Conservation (phyloP, 805 yeast species). For the Candida verbasci region DNA sequence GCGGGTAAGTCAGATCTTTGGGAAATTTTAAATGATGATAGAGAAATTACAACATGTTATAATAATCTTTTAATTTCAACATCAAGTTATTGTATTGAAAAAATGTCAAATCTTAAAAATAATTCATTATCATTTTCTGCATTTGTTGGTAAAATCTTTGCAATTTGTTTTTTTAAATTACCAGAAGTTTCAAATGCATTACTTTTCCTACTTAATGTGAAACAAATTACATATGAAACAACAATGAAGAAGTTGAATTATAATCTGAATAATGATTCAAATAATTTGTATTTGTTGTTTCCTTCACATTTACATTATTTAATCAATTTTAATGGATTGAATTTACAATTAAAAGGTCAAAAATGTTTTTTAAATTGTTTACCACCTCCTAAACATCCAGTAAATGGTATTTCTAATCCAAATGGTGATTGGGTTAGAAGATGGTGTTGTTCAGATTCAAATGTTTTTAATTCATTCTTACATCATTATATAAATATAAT, state of each 20-base stretch:
- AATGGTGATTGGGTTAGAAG: conserved; percentile 59
- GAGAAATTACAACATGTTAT: conserved; percentile 26
- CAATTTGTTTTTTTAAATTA: conserved; percentile 53
- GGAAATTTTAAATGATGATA: conserved; percentile 33
- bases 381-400: conserved; percentile 39
- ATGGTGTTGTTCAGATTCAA: conserved; percentile 56
- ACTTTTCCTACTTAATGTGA: conserved; percentile 53
- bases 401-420: conserved; percentile 50
- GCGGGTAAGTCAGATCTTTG: conserved; percentile 35
- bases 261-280: background rate
- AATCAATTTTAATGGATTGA: conserved; percentile 28
- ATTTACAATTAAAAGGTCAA: conserved; percentile 21
- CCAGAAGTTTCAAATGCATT: conserved; percentile 52
- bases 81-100: conserved; percentile 46
- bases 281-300: conserved; percentile 12
- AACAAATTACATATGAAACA: conserved; percentile 40
- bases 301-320: conserved; percentile 28
- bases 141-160: conserved; percentile 67
- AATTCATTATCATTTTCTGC: conserved; percentile 57
- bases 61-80: conserved; percentile 44
- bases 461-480: conserved; percentile 56
- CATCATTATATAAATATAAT: conserved; percentile 48
- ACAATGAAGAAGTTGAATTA: conserved; percentile 6
- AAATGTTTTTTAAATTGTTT: conserved; percentile 28
- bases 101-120: conserved; percentile 43